phyloP scores from a whole-genome alignment of 2,329 filamentous ascomycete genomes.

The Neurospora sp. region DNA sequence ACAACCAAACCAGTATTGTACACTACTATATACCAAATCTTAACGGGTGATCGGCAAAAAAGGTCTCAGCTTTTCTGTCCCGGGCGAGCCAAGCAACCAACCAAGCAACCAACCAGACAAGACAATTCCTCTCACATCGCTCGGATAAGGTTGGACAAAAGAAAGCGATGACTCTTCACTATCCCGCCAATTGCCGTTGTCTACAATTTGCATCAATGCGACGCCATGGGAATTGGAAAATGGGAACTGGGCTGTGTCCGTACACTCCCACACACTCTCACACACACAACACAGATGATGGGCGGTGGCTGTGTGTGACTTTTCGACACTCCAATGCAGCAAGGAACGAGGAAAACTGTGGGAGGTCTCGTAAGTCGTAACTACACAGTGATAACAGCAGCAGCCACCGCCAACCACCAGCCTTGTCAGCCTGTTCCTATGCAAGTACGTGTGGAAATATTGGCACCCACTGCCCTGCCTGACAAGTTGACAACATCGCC shows the following conservation, averaged over 20 bases:
- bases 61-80: no score
- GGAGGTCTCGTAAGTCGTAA: background rate
- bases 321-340: background rate
- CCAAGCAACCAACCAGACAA: background rate
- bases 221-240: background rate
- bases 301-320: background rate
- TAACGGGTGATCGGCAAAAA: no score
- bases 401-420: background rate
- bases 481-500: background rate
- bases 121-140: background rate
- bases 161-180: background rate
- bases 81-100: no score
- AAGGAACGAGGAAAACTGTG: background rate
- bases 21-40: no score
- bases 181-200: background rate
- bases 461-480: background rate
- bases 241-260: background rate
- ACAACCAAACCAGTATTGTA: no score
- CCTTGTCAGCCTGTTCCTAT: background rate
- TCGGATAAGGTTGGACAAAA: background rate
- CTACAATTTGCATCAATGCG: background rate
- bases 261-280: background rate
- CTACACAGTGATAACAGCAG: background rate
- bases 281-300: background rate
- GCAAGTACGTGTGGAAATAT: background rate